These are phyloP conservation scores for Pleurotus platypus DNA, from an alignment of 768 basidiomycete genomes.

Conservation along the genomic window DNA sequence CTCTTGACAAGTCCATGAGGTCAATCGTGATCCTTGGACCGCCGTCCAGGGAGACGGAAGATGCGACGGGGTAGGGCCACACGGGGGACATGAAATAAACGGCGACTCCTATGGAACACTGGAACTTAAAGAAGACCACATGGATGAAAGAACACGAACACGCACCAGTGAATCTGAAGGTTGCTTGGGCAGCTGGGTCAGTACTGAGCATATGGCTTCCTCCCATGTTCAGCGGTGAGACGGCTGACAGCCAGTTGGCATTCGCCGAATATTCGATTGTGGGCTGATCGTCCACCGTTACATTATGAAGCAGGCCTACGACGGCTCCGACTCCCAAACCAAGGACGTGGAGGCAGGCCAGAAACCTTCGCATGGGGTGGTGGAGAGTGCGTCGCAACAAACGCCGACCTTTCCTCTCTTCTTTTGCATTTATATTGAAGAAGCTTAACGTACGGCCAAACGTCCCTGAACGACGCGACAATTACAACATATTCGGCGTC, in stretches of 20 bases:
- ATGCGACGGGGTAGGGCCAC: slow-evolving; percentile 13
- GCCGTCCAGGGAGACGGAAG: slow-evolving; percentile 9
- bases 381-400: no score
- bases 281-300: neutral
- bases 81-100: slow-evolving; percentile 11
- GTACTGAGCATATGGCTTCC: slow-evolving; percentile 10
- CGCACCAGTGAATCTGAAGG: slow-evolving; percentile 12
- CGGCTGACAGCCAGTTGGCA: neutral
- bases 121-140: neutral
- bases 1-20: slow-evolving; percentile 6
- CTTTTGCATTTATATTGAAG: no score
- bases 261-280: neutral
- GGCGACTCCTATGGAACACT: slow-evolving; percentile 8
- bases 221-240: slow-evolving; percentile 8
- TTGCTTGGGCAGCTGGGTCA: slow-evolving; percentile 6
- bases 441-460: no score
- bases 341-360: neutral
- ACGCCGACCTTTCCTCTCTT: no score
- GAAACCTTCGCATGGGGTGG: neutral
- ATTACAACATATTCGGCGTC: no score
- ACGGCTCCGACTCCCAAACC: neutral
- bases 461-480: no score
- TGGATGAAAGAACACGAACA: neutral
- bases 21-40: slow-evolving; percentile 3
- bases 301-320: neutral